Evolutionary conservation across 306 rosid genomes (phyloP), one percentile per base, ranked within the genome.

Genomic region (Cyclanthera cordifolia): DNA sequence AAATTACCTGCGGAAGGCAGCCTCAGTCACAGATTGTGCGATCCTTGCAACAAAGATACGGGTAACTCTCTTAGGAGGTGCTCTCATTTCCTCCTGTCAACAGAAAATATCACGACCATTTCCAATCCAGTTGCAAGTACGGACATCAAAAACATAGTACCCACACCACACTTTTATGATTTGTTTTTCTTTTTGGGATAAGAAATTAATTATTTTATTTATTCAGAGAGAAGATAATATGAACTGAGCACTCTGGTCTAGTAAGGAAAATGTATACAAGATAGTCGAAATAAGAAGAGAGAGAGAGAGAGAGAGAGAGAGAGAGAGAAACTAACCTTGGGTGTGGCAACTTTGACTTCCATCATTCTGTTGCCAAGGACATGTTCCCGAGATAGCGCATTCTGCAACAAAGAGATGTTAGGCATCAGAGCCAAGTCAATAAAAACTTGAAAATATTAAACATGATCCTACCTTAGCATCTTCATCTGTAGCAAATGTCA

Each of bases 261-360:
- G n/a, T n/a, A 46, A 79, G 50, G 58, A 65, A 66, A 45, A 34
- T 64, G 52, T 13, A 16, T 14, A 4, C 0, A 25, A 43, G 53
- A 0, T 21, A 34, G 78, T 15, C 46, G 37, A 55, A 21, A 34
- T 13, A 61, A 73, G 17, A 34, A 20, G 5, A 1, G 19, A 57
- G 32, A 28, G 4, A 28, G 32, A 28, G 4, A 2, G 32, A 28
- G 4, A 50, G 27, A 32, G 3, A 6, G 16, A 28, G 37, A 4
- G 9, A 6, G 7, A 6, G 9, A 34, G 41, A 34, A 37, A 48
- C 72, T 46, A 77, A 93, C 99, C 96, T 94, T 94, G 20, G 99
- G 99, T 1, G 99, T 94, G 30, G 99, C 99, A 72, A 94, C 91
- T 90, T 90, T 94, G 74, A 94, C 95, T 87, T 94, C 97, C 81